These are phyloP conservation scores for Bryoglossum gracile DNA, from an alignment of 495 filamentous ascomycete species.

Conservation along the genomic window DNA sequence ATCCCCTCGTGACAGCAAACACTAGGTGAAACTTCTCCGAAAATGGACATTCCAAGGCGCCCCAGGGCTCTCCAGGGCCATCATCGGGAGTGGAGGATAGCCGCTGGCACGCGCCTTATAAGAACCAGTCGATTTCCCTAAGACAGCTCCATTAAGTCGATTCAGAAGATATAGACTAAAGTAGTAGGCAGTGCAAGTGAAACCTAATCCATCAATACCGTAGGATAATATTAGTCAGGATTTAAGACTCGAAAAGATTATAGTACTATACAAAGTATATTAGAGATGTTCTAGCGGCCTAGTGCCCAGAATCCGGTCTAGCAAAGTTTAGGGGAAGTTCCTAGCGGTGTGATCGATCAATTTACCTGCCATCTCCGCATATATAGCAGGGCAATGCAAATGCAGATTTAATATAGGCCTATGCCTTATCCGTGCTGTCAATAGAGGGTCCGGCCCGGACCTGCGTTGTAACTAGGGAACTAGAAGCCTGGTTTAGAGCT, in stretches of 20 bases:
- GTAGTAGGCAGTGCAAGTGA: background rate
- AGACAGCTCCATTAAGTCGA: background rate
- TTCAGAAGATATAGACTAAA: background rate
- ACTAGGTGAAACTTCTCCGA: slow-evolving; percentile 4
- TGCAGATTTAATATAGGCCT: too few relatives aligned
- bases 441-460: slow-evolving; percentile 11
- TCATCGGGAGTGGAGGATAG: background rate
- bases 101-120: slow-evolving; percentile 2
- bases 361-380: slow-evolving; percentile 3
- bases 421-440: background rate
- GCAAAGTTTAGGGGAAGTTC: background rate
- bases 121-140: background rate
- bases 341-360: slow-evolving; percentile 5
- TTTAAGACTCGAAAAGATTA: too few relatives aligned
- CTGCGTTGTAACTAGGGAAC: slow-evolving; percentile 5
- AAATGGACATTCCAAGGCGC: background rate
- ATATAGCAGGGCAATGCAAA: too few relatives aligned
- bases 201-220: background rate
- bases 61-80: background rate
- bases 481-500: too few relatives aligned
- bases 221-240: background rate
- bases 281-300: background rate
- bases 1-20: slow-evolving; percentile 16
- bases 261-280: too few relatives aligned
- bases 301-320: background rate